Evolutionary conservation across 2,329 filamentous ascomycete species (phyloP).

Genomic region (Botryotinia globosa): DNA sequence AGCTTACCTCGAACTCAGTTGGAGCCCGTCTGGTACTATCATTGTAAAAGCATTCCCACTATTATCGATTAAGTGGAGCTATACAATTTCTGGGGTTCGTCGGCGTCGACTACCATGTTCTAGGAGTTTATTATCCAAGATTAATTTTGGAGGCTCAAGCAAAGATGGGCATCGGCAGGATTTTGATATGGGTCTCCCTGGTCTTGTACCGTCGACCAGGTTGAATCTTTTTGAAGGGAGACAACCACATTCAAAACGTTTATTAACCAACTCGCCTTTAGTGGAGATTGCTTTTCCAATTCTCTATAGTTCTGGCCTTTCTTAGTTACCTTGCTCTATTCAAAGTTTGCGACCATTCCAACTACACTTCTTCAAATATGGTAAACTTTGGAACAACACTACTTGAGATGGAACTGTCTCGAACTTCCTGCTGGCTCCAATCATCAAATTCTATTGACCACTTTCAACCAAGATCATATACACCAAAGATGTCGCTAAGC

Average conservation of each 20-base stretch:
- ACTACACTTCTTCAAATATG: background rate
- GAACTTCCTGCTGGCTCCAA: background rate
- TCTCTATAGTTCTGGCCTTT: background rate
- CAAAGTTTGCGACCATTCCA: background rate
- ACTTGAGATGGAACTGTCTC: background rate
- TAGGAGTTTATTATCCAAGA: background rate
- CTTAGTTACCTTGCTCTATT: background rate
- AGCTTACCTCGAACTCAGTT: background rate
- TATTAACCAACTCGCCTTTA: background rate
- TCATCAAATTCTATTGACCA: background rate
- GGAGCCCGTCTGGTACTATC: background rate
- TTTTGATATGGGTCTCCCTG: background rate
- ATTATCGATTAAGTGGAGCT: background rate
- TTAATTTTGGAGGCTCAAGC: background rate
- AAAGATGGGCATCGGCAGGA: background rate
- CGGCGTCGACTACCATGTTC: background rate
- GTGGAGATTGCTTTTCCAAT: background rate
- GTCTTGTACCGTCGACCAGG: background rate
- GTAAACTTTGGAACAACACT: background rate
- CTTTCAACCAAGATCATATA: conserved; percentile 1
- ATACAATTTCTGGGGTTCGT: background rate
- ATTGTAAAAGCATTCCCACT: background rate
- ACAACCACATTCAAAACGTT: background rate
- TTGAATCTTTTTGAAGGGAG: background rate
- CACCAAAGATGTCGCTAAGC: background rate